These are phyloP conservation scores for Globisporangium megalacanthum DNA, from an alignment of 352 stramenopile species.

Conservation along the genomic window DNA sequence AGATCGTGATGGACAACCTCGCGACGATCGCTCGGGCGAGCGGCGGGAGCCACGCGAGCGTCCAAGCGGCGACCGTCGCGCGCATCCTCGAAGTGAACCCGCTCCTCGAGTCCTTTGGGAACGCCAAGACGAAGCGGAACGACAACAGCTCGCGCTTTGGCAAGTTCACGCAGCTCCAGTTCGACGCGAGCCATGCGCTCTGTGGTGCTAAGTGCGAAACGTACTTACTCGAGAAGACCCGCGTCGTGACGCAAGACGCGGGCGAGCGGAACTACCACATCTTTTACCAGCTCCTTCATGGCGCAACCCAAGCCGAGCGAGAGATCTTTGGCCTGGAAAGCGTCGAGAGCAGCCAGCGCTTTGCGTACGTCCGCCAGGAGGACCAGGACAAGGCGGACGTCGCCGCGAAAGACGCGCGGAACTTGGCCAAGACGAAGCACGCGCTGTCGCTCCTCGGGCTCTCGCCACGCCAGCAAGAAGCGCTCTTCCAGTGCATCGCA, in stretches of 20 bases:
- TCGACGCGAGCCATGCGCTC: constrained; percentile 72
- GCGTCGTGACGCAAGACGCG: constrained; percentile 88
- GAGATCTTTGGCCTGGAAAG: constrained; percentile 34
- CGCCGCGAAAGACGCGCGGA: constrained; percentile 34
- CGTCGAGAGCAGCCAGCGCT: constrained; percentile 15
- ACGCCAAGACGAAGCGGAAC: constrained; percentile 96
- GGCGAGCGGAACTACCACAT: constrained; percentile 96
- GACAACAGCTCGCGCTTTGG: constrained; percentile 96
- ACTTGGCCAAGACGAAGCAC: constrained; percentile 61
- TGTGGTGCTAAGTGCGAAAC: constrained; percentile 91
- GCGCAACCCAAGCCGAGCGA: constrained; percentile 33
- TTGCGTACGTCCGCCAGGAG: constrained; percentile 48
- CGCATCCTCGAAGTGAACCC: constrained; percentile 96
- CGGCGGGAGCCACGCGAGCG: constrained; percentile 2
- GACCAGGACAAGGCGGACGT: constrained; percentile 11
- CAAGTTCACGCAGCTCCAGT: constrained; percentile 96
- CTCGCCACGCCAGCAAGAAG: constrained; percentile 35
- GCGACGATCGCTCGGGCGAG: constrained; percentile 51
- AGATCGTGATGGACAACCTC: constrained; percentile 88
- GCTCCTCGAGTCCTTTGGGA: constrained; percentile 98
- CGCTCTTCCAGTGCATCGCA: constrained; percentile 59
- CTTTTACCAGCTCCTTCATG: constrained; percentile 90
- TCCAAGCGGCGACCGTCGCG: constrained; percentile 62
- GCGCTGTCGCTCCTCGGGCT: constrained; percentile 62
- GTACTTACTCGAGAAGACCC: constrained; percentile 96